Conservation (phyloP, 2,329 filamentous ascomycete genomes). For the Cladosporium sp. region DNA sequence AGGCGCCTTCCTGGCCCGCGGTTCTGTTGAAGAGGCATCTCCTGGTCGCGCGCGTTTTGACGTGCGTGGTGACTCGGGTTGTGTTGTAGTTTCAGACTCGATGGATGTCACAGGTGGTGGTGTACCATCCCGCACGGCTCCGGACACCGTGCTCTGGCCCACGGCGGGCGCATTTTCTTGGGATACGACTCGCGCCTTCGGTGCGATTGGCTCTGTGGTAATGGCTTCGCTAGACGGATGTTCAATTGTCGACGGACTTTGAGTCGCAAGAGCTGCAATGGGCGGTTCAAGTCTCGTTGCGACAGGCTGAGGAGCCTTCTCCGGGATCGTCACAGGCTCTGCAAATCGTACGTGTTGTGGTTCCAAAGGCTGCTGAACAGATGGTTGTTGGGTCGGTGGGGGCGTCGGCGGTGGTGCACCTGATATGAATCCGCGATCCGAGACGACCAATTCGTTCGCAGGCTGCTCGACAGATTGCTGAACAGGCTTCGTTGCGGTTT, state of each 20-base stretch:
- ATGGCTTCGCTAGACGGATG: background rate
- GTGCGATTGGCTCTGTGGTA: background rate
- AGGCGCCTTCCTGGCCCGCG: constrained; percentile 4
- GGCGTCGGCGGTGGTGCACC: constrained; percentile 16
- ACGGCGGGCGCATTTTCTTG: background rate
- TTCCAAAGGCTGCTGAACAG: constrained; percentile 2
- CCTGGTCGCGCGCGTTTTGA: background rate
- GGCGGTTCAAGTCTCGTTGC: background rate
- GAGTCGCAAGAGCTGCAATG: background rate
- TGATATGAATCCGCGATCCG: constrained; percentile 16
- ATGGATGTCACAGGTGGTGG: background rate
- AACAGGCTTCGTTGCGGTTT: constrained; percentile 14
- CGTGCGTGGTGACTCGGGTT: background rate
- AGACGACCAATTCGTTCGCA: constrained; percentile 1
- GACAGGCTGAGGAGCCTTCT: background rate
- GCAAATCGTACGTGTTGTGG: constrained; percentile 12
- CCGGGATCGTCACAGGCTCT: constrained; percentile 7
- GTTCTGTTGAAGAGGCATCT: background rate
- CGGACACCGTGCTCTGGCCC: background rate
- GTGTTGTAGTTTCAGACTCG: background rate
- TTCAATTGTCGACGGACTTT: background rate
- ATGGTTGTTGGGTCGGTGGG: constrained; percentile 13
- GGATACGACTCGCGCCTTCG: background rate
- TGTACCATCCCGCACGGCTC: background rate
- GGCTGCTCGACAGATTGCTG: constrained; percentile 10